Conservation (phyloP, 345 rosid genomes). For the Diplotaxis tenuifolia region DNA sequence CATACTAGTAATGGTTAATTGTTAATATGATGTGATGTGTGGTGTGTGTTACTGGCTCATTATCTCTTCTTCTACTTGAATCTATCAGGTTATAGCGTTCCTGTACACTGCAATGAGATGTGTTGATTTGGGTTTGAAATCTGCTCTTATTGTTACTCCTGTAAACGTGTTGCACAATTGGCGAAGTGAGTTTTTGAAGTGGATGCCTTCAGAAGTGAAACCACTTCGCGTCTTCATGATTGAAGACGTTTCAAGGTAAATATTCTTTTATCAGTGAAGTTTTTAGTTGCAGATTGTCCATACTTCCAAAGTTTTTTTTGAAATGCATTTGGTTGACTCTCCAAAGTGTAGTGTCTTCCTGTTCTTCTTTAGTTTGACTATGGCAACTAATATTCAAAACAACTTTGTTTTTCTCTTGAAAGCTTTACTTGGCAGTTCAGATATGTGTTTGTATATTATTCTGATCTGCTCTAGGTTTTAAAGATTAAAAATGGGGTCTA, state of each 20-base stretch:
- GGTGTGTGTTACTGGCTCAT: conserved; percentile 22
- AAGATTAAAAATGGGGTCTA: neutral
- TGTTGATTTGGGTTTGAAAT: conserved; percentile 86
- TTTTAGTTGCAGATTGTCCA: conserved; percentile 1
- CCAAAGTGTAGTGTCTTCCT: neutral
- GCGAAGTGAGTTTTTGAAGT: conserved; percentile 89
- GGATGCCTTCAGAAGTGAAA: conserved; percentile 92
- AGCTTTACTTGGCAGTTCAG: neutral
- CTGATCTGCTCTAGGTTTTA: conserved; percentile 1
- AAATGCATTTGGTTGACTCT: neutral
- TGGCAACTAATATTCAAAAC: neutral
- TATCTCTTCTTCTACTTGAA: conserved; percentile 5
- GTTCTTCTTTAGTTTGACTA: conserved; percentile 6
- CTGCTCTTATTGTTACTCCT: conserved; percentile 90
- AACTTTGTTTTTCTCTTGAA: neutral
- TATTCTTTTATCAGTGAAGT: conserved; percentile 6
- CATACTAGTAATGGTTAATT: neutral
- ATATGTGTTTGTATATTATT: neutral
- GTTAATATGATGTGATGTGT: neutral
- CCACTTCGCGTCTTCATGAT: conserved; percentile 87
- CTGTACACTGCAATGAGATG: conserved; percentile 91
- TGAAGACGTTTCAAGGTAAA: conserved; percentile 90
- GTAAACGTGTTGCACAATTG: conserved; percentile 99
- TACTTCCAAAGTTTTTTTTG: neutral
- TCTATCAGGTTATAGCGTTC: conserved; percentile 90